phyloP scores from a whole-genome alignment of 2,329 filamentous ascomycete genomes.

The Monosporascus sp. region DNA sequence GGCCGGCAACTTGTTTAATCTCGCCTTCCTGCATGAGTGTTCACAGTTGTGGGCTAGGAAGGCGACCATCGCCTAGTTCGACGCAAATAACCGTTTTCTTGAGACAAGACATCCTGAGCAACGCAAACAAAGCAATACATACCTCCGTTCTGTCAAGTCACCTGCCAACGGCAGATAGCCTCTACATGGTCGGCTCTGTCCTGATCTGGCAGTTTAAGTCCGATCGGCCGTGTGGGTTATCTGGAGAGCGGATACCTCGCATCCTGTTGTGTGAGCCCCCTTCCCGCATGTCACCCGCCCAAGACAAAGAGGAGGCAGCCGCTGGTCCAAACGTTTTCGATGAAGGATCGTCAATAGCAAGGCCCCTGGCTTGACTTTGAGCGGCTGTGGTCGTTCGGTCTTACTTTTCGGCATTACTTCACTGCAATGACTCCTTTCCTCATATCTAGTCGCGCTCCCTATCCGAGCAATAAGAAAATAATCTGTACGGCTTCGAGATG shows the following conservation, averaged over 20 bases:
- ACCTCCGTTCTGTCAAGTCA: neutral
- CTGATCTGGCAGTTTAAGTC: neutral
- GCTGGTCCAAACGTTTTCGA: no score
- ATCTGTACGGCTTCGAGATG: no score
- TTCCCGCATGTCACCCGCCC: neutral
- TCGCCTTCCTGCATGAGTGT: neutral
- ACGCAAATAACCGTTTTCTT: neutral
- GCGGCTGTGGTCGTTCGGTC: no score
- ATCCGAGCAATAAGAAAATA: no score
- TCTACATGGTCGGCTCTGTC: neutral
- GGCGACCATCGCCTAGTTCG: neutral
- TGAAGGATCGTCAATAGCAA: no score
- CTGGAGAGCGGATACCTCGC: neutral
- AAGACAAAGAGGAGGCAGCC: no score
- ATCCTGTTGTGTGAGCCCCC: neutral
- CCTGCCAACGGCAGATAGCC: neutral
- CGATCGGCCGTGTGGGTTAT: neutral
- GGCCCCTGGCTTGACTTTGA: no score
- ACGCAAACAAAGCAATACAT: neutral
- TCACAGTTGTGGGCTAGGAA: neutral
- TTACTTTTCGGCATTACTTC: no score
- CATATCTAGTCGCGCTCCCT: no score
- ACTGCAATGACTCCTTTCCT: no score
- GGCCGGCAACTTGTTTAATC: neutral
- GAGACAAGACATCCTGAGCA: neutral